Base-by-base conservation (phyloP, 192 early-diverging fungal species). In the Neocallimastix lanati region DNA sequence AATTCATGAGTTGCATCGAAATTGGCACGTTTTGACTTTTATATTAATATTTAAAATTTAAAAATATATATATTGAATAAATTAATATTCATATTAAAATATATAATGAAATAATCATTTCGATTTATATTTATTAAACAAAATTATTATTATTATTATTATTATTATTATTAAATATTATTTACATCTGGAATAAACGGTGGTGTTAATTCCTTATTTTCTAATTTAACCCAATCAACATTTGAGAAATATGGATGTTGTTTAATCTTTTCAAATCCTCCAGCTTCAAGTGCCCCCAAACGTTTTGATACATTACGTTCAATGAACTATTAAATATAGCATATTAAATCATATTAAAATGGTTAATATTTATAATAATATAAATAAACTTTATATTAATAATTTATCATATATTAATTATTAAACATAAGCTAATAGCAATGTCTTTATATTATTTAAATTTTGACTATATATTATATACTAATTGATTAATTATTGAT, bases 1-100 rank as follows among this genome's bases (percentile, higher is more conserved):
- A 99, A 84, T 76, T 99, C 97, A 82, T 97, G 92, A 29, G 95
- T 94, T 13, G 94, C 94, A 87, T 99, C 97, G 84, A 97, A 98
- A 82, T 99, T 99, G 76, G 94, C 91, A 28, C 90, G 85, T 82
- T 96, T 94, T 77, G 88, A 86, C 93, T 95, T 67, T 16, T n/a
- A 30, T 58, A 27, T 13, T 30, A 82, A 18, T 12, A 29, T 29
- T 78, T 14, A 76, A 38, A 29, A n/a, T n/a, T n/a, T n/a, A n/a
- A n/a, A n/a, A n/a, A n/a, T n/a, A n/a, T n/a, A n/a, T n/a, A n/a
- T n/a, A n/a, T n/a, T n/a, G n/a, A n/a, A n/a, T n/a, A n/a, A n/a
- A n/a, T n/a, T n/a, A n/a, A n/a, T n/a, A n/a, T n/a, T n/a, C n/a
- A n/a, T n/a, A n/a, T n/a, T n/a, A n/a, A n/a, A n/a, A n/a, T n/a